Base-by-base conservation (phyloP, 371 early-diverging fungal genomes). In the Mortierella sp. region DNA sequence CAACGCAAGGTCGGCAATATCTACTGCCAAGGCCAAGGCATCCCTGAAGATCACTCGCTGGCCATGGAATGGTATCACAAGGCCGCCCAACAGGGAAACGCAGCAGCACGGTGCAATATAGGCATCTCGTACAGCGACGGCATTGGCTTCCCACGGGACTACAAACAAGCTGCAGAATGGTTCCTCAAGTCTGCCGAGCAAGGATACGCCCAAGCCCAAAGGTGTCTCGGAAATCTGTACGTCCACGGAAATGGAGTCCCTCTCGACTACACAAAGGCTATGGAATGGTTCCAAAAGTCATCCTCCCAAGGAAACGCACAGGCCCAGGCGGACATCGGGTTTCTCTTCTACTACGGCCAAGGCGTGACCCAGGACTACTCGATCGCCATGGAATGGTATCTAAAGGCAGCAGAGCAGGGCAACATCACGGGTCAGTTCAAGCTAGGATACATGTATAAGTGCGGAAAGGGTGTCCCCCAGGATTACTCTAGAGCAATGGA, bases 1-100 rank as follows among this genome's bases (percentile, higher is more conserved):
- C 86, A 90, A 64, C 90, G 91, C 16, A 90, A 90, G 16, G 75
- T 95, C 24, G 96, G 94, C 2, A 92, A 90, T 71, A 95, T 94
- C 80, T 94, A 90, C 68, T 91, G 90, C 11, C 91, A 94, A 76
- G 95, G 94, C 22, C 86, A 91, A 66, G 94, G 94, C 11, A 88
- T 93, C 0, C 79, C 86, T 16, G 86, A 89, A 71, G 86, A 92
- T 72, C 88, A 91, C 39, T 73, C 67, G 39, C 66, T 85, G 69
- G 91, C 93, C 16, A 85, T 93, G 65, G 80, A 88, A 50, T 93
- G 90, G 91, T 94, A 93, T 72, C 67, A 71, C 43, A 85, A 85
- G 22, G 89, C 92, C 1, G 92, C 94, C 0, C 75, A 86, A 22
- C 61, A 58, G 22, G 61, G 61, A 19, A 22, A 58, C 1, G 22